These are phyloP conservation scores for Penicillium roqueforti DNA, from an alignment of 495 filamentous ascomycete species.

Conservation along the genomic window DNA sequence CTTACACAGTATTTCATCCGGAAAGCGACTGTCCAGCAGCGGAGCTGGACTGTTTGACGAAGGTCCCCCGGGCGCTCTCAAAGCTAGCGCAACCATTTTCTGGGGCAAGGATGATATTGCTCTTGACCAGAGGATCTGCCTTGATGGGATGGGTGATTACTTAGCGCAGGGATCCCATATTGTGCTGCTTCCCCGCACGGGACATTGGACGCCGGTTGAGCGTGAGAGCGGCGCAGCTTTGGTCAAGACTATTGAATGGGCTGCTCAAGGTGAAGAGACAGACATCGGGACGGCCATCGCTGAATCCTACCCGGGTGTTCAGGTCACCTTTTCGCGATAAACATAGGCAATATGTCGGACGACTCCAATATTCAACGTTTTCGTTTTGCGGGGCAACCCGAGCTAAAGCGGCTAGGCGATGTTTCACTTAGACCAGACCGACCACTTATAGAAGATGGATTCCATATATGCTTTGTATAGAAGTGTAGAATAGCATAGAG, in stretches of 20 bases:
- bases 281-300: slow-evolving; percentile 30
- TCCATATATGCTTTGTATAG: neutral
- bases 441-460: neutral
- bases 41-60: slow-evolving; percentile 46
- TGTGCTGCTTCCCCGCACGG: slow-evolving; percentile 35
- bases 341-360: neutral
- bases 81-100: slow-evolving; percentile 47
- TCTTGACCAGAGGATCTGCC: slow-evolving; percentile 33
- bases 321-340: slow-evolving; percentile 34
- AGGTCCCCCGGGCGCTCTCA: slow-evolving; percentile 40
- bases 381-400: neutral
- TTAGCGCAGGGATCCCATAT: slow-evolving; percentile 38
- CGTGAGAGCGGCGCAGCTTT: slow-evolving; percentile 34
- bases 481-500: neutral
- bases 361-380: neutral
- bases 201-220: slow-evolving; percentile 45
- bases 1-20: slow-evolving; percentile 37
- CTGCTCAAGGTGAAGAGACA: slow-evolving; percentile 34
- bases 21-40: slow-evolving; percentile 30
- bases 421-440: neutral
- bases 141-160: slow-evolving; percentile 44
- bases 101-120: slow-evolving; percentile 49
- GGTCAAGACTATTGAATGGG: slow-evolving; percentile 34
- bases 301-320: slow-evolving; percentile 29
- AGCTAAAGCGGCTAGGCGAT: slow-evolving; percentile 1